Conservation (phyloP, 2,329 filamentous ascomycete species). For the Calycina marina region DNA sequence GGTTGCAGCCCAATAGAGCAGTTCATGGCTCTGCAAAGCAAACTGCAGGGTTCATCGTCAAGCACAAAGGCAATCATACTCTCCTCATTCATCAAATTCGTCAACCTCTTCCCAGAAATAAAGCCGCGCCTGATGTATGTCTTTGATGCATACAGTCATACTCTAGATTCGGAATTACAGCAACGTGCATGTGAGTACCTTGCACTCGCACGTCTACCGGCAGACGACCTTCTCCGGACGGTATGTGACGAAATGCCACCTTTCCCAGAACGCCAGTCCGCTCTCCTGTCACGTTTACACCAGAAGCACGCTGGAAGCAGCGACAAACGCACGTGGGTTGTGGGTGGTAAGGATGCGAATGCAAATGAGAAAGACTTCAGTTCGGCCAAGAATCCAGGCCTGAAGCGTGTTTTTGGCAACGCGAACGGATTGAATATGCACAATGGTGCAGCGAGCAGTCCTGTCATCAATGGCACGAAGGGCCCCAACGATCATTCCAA, state of each 20-base stretch:
- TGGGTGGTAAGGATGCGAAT: constrained; percentile 94
- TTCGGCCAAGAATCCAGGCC: constrained; percentile 64
- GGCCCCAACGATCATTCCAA: constrained; percentile 36
- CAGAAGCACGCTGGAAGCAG: constrained; percentile 87
- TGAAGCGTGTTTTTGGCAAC: constrained; percentile 75
- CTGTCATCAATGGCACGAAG: constrained; percentile 30
- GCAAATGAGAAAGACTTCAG: constrained; percentile 64
- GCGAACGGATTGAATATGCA: constrained; percentile 28
- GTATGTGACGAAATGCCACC: constrained; percentile 98
- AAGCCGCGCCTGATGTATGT: constrained; percentile 86
- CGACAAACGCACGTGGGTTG: constrained; percentile 93
- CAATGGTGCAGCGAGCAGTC: constrained; percentile 30
- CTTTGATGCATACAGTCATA: constrained; percentile 86
- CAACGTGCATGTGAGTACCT: constrained; percentile 94
- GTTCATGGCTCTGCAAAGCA: constrained; percentile 80
- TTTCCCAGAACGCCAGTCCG: constrained; percentile 88
- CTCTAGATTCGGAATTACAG: constrained; percentile 86
- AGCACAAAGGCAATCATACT: constrained; percentile 86
- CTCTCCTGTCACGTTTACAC: constrained; percentile 79
- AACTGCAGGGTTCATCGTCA: constrained; percentile 78
- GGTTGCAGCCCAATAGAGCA: constrained; percentile 96
- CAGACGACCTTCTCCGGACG: constrained; percentile 82
- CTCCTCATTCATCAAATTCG: constrained; percentile 92
- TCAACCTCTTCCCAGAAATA: constrained; percentile 97
- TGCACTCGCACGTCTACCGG: constrained; percentile 67